Evolutionary conservation across 2,329 filamentous ascomycete species (phyloP).

Genomic region (Pyrenophora tritici-repentis): DNA sequence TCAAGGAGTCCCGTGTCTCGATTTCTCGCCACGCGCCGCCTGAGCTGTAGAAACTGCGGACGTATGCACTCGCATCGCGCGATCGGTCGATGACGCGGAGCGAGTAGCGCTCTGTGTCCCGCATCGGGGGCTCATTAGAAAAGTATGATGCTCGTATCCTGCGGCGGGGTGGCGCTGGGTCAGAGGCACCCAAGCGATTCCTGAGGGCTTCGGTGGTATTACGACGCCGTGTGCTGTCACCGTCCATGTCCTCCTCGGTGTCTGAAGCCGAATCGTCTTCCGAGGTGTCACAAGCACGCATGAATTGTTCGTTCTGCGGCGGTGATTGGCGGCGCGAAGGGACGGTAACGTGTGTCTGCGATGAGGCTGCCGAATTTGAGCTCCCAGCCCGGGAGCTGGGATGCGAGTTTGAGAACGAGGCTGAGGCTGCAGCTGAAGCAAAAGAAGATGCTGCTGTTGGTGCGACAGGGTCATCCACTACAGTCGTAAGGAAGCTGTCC

Average conservation of each 20-base stretch:
- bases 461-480: constrained; percentile 79
- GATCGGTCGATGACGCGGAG: constrained; percentile 35
- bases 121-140: constrained; percentile 34
- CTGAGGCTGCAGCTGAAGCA: constrained; percentile 65
- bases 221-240: constrained; percentile 12
- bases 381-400: constrained; percentile 52
- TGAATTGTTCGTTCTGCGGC: constrained; percentile 48
- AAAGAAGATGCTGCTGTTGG: constrained; percentile 85
- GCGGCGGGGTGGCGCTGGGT: constrained; percentile 11
- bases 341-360: constrained; percentile 46
- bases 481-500: constrained; percentile 79
- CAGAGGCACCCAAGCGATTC: constrained; percentile 10
- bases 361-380: constrained; percentile 49
- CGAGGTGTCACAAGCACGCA: constrained; percentile 59
- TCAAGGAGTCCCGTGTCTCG: constrained; percentile 11
- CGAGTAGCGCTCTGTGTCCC: constrained; percentile 35
- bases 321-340: constrained; percentile 38
- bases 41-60: constrained; percentile 35
- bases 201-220: constrained; percentile 32
- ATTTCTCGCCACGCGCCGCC: constrained; percentile 4
- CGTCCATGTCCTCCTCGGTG: constrained; percentile 54
- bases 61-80: constrained; percentile 33
- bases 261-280: constrained; percentile 55
- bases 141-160: constrained; percentile 28
- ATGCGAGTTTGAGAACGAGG: constrained; percentile 52